phyloP scores from a whole-genome alignment of 2,329 filamentous ascomycete species.

The Colletotrichum phormii region DNA sequence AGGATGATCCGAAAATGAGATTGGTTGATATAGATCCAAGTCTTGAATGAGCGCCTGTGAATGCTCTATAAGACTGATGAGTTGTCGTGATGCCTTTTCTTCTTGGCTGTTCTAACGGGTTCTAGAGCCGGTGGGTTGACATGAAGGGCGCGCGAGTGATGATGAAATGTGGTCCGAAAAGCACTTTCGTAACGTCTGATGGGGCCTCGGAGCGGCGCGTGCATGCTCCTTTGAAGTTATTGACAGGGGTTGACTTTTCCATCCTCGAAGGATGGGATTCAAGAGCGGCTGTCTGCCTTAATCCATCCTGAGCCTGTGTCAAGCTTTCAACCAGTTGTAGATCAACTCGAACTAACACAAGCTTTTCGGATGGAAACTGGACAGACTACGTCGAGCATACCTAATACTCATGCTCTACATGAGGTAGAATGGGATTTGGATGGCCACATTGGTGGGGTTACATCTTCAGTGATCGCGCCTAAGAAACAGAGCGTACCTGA shows the following conservation, averaged over 20 bases:
- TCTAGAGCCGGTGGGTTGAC: conserved; percentile 1
- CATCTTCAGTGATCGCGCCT: too few relatives aligned
- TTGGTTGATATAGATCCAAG: accelerated
- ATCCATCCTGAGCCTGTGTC: not conserved
- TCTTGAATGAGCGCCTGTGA: not conserved
- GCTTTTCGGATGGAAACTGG: too few relatives aligned
- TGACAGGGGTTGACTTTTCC: not conserved
- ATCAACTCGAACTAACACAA: not conserved
- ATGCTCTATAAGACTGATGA: not conserved
- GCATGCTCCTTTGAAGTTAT: conserved; percentile 36
- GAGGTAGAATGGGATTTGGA: too few relatives aligned
- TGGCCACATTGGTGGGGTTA: too few relatives aligned
- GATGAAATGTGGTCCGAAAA: conserved; percentile 7
- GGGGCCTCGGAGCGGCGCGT: not conserved
- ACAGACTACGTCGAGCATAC: too few relatives aligned
- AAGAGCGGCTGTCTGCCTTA: not conserved
- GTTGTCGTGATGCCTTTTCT: not conserved
- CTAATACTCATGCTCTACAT: too few relatives aligned
- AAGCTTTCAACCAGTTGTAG: not conserved
- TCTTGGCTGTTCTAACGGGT: not conserved
- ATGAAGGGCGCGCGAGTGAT: conserved; percentile 17
- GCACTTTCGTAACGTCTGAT: not conserved
- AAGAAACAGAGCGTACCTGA: too few relatives aligned
- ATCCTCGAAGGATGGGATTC: not conserved
- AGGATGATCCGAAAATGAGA: not conserved